These are phyloP conservation scores for Papiliotrema nemorosa DNA, from an alignment of 1,284 basidiomycete species.

Conservation along the genomic window DNA sequence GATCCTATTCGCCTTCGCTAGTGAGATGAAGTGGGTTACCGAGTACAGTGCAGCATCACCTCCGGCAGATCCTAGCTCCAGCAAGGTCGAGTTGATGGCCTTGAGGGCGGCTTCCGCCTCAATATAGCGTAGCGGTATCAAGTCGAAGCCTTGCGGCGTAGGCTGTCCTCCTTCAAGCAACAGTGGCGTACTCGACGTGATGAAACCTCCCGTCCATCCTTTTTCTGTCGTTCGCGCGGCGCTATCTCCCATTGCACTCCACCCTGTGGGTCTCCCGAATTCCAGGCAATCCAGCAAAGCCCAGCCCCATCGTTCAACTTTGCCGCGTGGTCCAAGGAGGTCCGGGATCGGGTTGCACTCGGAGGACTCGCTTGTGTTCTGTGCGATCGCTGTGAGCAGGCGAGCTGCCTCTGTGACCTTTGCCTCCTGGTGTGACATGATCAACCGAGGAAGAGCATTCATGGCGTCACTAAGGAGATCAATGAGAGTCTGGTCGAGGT, in stretches of 20 bases:
- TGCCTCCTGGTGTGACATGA: slow-evolving; percentile 65
- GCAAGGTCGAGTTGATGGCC: slow-evolving; percentile 66
- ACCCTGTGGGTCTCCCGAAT: slow-evolving; percentile 59
- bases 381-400: slow-evolving; percentile 67
- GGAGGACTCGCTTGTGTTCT: slow-evolving; percentile 48
- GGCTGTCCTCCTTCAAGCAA: slow-evolving; percentile 21
- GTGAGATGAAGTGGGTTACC: slow-evolving; percentile 73
- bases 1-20: slow-evolving; percentile 51
- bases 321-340: slow-evolving; percentile 73
- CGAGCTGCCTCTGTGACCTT: slow-evolving; percentile 65
- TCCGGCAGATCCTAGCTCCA: slow-evolving; percentile 62
- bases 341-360: slow-evolving; percentile 54
- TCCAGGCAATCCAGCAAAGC: slow-evolving; percentile 70
- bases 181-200: slow-evolving; percentile 11
- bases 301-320: slow-evolving; percentile 86
- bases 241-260: slow-evolving; percentile 44
- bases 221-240: slow-evolving; percentile 39
- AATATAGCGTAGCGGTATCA: slow-evolving; percentile 60
- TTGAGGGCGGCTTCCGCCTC: slow-evolving; percentile 58
- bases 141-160: slow-evolving; percentile 40
- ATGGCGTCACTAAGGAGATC: slow-evolving; percentile 58
- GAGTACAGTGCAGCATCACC: slow-evolving; percentile 67
- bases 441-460: slow-evolving; percentile 67
- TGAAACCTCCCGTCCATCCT: slow-evolving; percentile 41
- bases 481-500: slow-evolving; percentile 17